Percentiles rank a stretch among this genome's conserved stretches.
These are phyloP conservation scores for Ogataea methylovora DNA, from an alignment of 805 yeast genomes.

Conservation along the genomic window DNA sequence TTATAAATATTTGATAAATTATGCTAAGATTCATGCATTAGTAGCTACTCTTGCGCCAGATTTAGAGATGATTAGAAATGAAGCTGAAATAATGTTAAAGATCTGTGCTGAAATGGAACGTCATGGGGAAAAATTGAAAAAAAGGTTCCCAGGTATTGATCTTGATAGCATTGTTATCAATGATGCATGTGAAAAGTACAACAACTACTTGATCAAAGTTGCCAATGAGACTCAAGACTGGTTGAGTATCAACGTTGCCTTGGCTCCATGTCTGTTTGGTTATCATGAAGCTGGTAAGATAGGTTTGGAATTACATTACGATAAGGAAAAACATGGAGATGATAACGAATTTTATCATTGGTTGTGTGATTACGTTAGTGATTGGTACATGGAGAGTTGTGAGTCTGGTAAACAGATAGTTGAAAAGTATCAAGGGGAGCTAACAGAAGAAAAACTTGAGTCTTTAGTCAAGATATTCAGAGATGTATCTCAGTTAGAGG, in stretches of 20 bases:
- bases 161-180: slow-evolving; percentile 42
- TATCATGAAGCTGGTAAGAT: slow-evolving; percentile 47
- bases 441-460: slow-evolving; percentile 37
- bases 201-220: slow-evolving; percentile 48
- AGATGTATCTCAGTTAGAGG: slow-evolving; percentile 53
- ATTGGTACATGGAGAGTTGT: slow-evolving; percentile 50
- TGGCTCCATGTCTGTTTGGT: slow-evolving; percentile 73
- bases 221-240: slow-evolving; percentile 49
- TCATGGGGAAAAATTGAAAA: slow-evolving; percentile 44
- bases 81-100: slow-evolving; percentile 41
- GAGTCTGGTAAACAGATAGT: slow-evolving; percentile 41
- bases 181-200: slow-evolving; percentile 51
- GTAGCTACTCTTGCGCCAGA: slow-evolving; percentile 59
- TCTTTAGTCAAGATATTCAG: slow-evolving; percentile 47
- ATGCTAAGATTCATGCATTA: slow-evolving; percentile 56
- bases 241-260: slow-evolving; percentile 57
- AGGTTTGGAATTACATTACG: slow-evolving; percentile 1
- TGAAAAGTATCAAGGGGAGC: slow-evolving; percentile 32
- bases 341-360: slow-evolving; percentile 35
- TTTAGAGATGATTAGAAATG: slow-evolving; percentile 40
- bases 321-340: slow-evolving; percentile 11
- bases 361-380: slow-evolving; percentile 55
- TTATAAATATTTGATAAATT: slow-evolving; percentile 60
- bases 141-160: slow-evolving; percentile 34
- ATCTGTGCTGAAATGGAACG: slow-evolving; percentile 48